Base-by-base conservation (phyloP, 1,284 basidiomycete genomes). In the Irpex lacteus region DNA sequence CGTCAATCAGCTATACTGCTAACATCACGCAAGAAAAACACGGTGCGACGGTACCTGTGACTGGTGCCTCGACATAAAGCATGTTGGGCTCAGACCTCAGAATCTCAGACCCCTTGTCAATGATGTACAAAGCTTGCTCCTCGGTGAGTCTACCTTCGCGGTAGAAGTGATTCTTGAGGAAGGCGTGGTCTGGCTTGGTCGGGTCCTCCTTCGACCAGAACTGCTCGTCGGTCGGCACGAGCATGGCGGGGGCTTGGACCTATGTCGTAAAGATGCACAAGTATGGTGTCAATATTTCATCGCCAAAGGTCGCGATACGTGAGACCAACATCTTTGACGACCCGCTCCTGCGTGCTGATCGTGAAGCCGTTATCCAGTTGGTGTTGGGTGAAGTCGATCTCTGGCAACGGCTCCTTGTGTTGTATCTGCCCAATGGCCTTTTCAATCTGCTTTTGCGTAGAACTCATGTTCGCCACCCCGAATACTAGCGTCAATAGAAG, bases 141-240 rank as follows among this genome's bases (percentile, higher is more conserved):
- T 98, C 95, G 32, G 89, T 95, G 71, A 98, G 73, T 59, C 95
- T 82, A 0, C 97, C 97, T 77, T 98, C 97, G 62, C 96, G 89
- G 77, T 98, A 98, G 75, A 99, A 98, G 79, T 99, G 97, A 73
- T 98, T 98, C 84, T 99, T 99, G 68, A 99, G 84, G 78, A 97
- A 99, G 38, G 94, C 95, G 71, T 98, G 85, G 78, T 98, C 94
- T n/a, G 95, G 95, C 76, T 96, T 96, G 44, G 89, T 84, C 58
- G 86, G 87, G 78, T 96, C 92, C 69, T 88, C 86, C 67, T 87
- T 86, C 65, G 90, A 90, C 80, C 90, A 97, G 85, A 98, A 98
- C 77, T 99, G 95, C 67, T 93, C 94, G 72, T 94, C 89, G 2
- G 95, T 96, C 0, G 97, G 97, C 63, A 91, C 85, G 68, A 84